These are phyloP conservation scores for Trichophyton verrucosum DNA, from an alignment of 2,329 filamentous ascomycete genomes.

Conservation along the genomic window DNA sequence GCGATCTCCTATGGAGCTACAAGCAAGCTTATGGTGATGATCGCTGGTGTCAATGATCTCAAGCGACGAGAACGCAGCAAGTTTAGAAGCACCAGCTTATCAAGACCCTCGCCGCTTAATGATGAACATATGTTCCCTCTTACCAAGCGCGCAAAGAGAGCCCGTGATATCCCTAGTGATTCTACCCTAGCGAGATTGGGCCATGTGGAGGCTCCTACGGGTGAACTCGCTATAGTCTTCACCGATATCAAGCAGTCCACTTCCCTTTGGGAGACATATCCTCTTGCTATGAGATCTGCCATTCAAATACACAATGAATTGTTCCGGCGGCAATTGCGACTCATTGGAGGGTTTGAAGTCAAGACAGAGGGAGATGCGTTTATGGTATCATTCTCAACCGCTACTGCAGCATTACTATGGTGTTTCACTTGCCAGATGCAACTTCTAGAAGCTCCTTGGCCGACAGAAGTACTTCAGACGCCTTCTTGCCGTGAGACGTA, in stretches of 20 bases:
- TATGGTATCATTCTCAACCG: constrained; percentile 96
- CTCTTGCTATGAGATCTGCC: constrained; percentile 86
- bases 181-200: constrained; percentile 78
- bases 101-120: constrained; percentile 63
- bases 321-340: constrained; percentile 82
- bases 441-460: constrained; percentile 83
- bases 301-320: constrained; percentile 97
- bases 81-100: constrained; percentile 70
- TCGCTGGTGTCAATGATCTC: constrained; percentile 82
- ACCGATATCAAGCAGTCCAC: constrained; percentile 99
- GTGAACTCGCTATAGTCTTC: constrained; percentile 86
- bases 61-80: constrained; percentile 70
- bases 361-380: constrained; percentile 99
- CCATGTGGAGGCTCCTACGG: constrained; percentile 81
- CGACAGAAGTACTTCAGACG: constrained; percentile 79
- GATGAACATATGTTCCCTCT: constrained; percentile 49
- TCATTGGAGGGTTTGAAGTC: constrained; percentile 94
- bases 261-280: constrained; percentile 87
- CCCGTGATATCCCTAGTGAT: constrained; percentile 53
- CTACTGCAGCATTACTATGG: constrained; percentile 89
- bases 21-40: constrained; percentile 98
- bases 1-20: constrained; percentile 91
- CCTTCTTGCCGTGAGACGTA: constrained; percentile 69
- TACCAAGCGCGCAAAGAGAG: constrained; percentile 51
- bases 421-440: constrained; percentile 86